Evolutionary conservation across 305 asterid species (phyloP).

Genomic region (Fraxinus ornus): DNA sequence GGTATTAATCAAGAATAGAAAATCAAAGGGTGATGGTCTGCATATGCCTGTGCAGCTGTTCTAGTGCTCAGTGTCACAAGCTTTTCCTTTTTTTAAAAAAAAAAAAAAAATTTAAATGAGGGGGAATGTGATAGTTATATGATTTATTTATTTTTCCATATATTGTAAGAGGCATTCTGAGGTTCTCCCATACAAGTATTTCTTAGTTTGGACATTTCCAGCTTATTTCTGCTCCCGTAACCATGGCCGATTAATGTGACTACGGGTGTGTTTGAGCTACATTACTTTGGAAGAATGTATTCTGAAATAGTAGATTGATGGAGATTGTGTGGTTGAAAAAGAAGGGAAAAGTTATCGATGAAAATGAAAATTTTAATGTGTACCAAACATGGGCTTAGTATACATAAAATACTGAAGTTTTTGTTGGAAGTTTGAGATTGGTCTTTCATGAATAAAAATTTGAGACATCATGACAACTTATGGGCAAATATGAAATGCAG

Average conservation of each 20-base stretch:
- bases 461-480: neutral
- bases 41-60: neutral
- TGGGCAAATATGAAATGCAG: neutral
- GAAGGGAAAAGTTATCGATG: too few species aligned
- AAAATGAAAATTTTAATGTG: too few species aligned
- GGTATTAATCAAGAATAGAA: neutral
- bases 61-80: neutral
- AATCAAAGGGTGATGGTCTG: neutral
- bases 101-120: too few species aligned
- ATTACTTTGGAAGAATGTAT: too few species aligned
- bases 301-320: too few species aligned
- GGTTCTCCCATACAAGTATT: neutral
- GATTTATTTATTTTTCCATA: neutral
- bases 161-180: neutral
- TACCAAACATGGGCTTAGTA: neutral
- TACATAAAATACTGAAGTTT: neutral
- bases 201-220: neutral
- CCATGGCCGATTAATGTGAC: neutral
- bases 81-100: neutral
- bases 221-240: neutral
- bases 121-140: neutral
- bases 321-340: too few species aligned
- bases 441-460: neutral
- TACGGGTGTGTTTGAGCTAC: too few species aligned
- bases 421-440: neutral